These are phyloP conservation scores for Globisporangium recalcitrans DNA, from an alignment of 352 stramenopile species.

Conservation along the genomic window DNA sequence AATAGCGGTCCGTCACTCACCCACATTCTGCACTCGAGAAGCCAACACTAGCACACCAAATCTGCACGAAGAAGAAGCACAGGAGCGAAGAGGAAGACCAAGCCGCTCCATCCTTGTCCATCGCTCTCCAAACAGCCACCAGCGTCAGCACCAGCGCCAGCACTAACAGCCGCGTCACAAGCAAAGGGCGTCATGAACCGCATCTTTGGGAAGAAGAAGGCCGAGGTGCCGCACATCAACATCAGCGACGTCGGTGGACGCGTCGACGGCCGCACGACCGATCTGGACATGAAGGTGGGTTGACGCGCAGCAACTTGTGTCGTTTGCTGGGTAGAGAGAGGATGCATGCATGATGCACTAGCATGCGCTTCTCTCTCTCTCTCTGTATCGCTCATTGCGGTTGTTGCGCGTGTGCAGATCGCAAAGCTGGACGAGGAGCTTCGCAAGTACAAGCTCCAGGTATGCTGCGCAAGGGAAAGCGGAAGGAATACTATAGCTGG, in stretches of 20 bases:
- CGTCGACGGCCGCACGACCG: constrained; percentile 67
- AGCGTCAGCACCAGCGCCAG: too few relatives aligned
- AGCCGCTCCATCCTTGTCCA: neutral
- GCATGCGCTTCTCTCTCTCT: neutral
- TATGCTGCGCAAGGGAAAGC: constrained; percentile 5
- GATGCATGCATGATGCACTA: neutral
- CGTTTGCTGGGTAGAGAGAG: neutral
- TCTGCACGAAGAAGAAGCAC: neutral
- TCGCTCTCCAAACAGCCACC: neutral
- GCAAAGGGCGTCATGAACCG: constrained; percentile 38
- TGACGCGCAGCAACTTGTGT: neutral
- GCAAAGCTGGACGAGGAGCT: constrained; percentile 78
- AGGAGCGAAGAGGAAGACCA: neutral
- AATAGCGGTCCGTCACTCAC: neutral
- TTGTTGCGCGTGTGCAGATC: constrained; percentile 55
- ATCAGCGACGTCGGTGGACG: constrained; percentile 71
- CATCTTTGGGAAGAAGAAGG: constrained; percentile 86
- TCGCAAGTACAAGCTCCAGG: constrained; percentile 73
- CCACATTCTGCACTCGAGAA: neutral
- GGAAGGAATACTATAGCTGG: neutral
- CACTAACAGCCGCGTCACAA: neutral
- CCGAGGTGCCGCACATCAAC: constrained; percentile 63
- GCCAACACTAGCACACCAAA: neutral
- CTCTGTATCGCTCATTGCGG: neutral
- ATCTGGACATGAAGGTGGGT: constrained; percentile 76